phyloP scores from a whole-genome alignment of 139 green algal genomes.

The Micractinium sp. region DNA sequence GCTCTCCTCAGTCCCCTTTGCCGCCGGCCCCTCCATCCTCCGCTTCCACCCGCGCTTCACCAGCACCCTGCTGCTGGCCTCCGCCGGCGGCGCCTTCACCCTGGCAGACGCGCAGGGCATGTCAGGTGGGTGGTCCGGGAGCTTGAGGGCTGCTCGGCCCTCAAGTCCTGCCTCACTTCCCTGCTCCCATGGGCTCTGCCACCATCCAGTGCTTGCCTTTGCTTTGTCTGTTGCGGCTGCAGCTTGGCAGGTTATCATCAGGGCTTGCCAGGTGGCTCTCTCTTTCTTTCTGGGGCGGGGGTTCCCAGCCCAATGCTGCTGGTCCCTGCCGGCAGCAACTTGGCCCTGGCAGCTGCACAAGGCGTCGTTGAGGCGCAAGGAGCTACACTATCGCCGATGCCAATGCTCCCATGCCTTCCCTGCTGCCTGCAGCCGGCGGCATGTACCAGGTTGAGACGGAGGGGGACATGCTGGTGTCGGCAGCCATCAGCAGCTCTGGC shows the following conservation, averaged over 20 bases:
- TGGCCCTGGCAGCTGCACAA: no score
- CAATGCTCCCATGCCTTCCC: not conserved
- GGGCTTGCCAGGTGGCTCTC: not conserved
- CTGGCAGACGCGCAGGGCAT: constrained; percentile 62
- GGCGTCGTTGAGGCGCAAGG: no score
- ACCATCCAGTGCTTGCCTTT: no score
- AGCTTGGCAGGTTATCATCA: not conserved
- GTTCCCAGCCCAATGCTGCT: not conserved
- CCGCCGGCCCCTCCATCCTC: constrained; percentile 51
- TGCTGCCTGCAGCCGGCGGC: not conserved
- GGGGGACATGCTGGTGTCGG: constrained; percentile 59
- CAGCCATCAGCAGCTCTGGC: constrained; percentile 58
- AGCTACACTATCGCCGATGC: no score
- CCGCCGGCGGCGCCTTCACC: constrained; percentile 62
- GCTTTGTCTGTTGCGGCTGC: not conserved
- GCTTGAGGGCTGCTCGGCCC: not conserved
- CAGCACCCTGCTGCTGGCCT: constrained; percentile 70
- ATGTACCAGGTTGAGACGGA: constrained; percentile 63
- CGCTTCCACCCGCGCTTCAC: constrained; percentile 78
- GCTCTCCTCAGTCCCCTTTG: constrained; percentile 66
- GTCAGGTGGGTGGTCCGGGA: not conserved
- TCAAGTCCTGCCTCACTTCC: not conserved
- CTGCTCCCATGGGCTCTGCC: no score
- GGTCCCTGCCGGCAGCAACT: no score
- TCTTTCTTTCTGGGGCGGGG: not conserved